phyloP scores from a whole-genome alignment of 2,329 filamentous ascomycete genomes.

The Diaporthe ampelina region DNA sequence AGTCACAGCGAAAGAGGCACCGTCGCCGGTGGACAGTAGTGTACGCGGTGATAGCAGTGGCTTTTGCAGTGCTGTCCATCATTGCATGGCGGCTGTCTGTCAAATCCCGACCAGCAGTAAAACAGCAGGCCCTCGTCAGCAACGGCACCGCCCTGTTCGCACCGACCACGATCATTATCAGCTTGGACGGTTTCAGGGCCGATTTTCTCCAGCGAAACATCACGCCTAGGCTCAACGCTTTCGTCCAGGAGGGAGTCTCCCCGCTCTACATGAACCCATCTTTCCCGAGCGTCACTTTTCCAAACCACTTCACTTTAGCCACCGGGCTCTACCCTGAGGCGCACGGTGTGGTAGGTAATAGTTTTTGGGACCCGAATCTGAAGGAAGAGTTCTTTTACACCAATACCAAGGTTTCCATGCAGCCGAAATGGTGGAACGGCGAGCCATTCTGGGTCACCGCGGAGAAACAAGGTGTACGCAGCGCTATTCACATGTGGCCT shows the following conservation, averaged over 20 bases:
- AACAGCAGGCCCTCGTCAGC: conserved; percentile 60
- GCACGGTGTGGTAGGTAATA: conserved; percentile 94
- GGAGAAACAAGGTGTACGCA: conserved; percentile 82
- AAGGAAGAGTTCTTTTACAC: conserved; percentile 91
- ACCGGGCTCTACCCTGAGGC: conserved; percentile 94
- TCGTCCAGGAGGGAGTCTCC: conserved; percentile 87
- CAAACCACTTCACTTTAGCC: conserved; percentile 93
- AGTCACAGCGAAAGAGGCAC: conserved; percentile 63
- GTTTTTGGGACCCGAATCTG: conserved; percentile 88
- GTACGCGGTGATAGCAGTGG: conserved; percentile 64
- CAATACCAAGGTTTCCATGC: conserved; percentile 79
- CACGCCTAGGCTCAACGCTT: conserved; percentile 84
- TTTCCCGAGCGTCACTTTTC: conserved; percentile 97
- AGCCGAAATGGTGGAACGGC: conserved; percentile 93
- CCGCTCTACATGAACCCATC: conserved; percentile 94
- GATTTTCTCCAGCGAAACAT: conserved; percentile 89
- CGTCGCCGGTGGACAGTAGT: conserved; percentile 70
- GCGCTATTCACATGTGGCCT: conserved; percentile 98
- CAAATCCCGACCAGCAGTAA: conserved; percentile 53
- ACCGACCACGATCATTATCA: conserved; percentile 93
- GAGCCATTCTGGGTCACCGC: conserved; percentile 96
- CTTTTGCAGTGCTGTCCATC: conserved; percentile 69
- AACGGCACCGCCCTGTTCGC: conserved; percentile 93
- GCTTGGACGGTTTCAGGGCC: conserved; percentile 94
- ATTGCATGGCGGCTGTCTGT: conserved; percentile 72